These are phyloP conservation scores for Ocimum tenuiflorum DNA, from an alignment of 257 asterid genomes.

Conservation along the genomic window DNA sequence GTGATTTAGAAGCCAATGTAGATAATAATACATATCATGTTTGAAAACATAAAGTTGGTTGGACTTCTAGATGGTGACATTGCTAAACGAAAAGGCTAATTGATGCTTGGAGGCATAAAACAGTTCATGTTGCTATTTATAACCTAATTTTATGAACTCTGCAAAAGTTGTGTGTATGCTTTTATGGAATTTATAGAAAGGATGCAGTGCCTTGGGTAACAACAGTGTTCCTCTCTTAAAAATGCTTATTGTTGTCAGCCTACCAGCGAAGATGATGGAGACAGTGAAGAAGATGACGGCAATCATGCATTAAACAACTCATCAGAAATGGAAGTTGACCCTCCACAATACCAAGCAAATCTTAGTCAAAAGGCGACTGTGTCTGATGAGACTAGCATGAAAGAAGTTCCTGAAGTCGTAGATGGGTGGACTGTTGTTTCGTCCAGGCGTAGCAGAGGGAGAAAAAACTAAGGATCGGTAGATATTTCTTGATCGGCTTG, in stretches of 20 bases:
- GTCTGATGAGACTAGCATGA: slow-evolving; percentile 9
- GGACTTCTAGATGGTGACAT: no score
- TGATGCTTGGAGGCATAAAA: no score
- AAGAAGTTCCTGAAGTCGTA: slow-evolving; percentile 25
- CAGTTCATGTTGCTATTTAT: neutral
- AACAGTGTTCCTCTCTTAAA: no score
- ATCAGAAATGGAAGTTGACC: slow-evolving; percentile 48
- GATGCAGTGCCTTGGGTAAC: no score
- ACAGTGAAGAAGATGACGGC: slow-evolving; percentile 30
- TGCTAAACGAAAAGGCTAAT: no score
- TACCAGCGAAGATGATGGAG: slow-evolving; percentile 18
- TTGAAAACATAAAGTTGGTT: no score
- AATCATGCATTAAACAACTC: slow-evolving; percentile 13
- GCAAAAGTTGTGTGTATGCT: no score
- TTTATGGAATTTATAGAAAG: neutral
- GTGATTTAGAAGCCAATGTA: no score
- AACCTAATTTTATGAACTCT: neutral
- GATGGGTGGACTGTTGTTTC: slow-evolving; percentile 54
- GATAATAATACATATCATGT: no score
- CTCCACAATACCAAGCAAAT: slow-evolving; percentile 17
- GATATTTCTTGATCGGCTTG: neutral
- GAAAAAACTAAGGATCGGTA: slow-evolving; percentile 21
- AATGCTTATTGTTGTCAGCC: slow-evolving; percentile 18
- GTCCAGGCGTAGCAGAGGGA: slow-evolving; percentile 37
- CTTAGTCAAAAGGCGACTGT: neutral